phyloP scores from a whole-genome alignment of 2,329 filamentous ascomycete genomes.

The Xylaria sp. region DNA sequence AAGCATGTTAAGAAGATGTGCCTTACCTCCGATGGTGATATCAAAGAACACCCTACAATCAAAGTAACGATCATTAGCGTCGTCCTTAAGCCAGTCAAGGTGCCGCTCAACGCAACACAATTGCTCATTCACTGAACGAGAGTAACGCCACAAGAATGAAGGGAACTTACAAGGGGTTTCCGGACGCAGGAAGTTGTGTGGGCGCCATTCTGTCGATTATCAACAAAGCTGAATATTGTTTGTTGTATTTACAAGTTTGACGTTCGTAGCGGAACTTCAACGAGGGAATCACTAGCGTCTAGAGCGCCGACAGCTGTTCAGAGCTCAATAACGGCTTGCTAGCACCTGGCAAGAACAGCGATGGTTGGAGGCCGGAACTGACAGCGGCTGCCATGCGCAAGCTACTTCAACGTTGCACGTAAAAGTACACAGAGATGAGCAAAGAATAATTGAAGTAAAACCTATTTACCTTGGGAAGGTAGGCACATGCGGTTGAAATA shows the following conservation, averaged over 20 bases:
- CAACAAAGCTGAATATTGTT: neutral
- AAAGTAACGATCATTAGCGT: neutral
- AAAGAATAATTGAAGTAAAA: neutral
- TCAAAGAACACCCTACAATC: conserved; percentile 75
- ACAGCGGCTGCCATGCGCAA: neutral
- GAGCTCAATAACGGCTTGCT: neutral
- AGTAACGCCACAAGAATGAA: neutral
- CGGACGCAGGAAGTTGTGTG: conserved; percentile 55
- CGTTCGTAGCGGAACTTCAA: neutral
- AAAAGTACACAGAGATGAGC: neutral
- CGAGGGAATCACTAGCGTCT: conserved; percentile 1
- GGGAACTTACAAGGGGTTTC: conserved; percentile 56
- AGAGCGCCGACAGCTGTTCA: conserved; percentile 10
- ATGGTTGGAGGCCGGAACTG: neutral
- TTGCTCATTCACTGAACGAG: neutral
- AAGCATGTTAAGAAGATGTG: conserved; percentile 1
- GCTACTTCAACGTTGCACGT: neutral
- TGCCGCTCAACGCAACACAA: neutral
- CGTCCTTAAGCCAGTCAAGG: too few species aligned
- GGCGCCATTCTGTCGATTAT: conserved; percentile 49
- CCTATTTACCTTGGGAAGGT: neutral
- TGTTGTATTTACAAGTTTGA: neutral
- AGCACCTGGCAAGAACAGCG: neutral
- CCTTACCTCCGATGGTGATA: conserved; percentile 79
- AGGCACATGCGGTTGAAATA: neutral